Percentiles rank a stretch among this genome's conserved stretches.
phyloP scores from a whole-genome alignment of 352 stramenopile species.

The Phytophthora kernoviae region DNA sequence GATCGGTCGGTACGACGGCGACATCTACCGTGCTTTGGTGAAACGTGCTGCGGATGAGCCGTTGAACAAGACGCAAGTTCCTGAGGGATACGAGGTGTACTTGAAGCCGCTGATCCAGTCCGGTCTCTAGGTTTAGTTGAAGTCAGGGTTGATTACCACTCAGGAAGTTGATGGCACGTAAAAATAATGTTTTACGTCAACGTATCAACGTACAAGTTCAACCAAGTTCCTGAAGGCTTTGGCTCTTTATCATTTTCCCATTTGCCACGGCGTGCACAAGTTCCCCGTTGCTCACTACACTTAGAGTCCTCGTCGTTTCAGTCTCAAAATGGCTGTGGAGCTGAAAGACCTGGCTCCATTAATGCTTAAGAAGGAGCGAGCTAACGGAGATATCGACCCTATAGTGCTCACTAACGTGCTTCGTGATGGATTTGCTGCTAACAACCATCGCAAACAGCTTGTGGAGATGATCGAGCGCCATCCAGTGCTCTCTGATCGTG shows the following conservation, averaged over 20 bases:
- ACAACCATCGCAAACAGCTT: conserved; percentile 15
- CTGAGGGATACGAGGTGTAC: conserved; percentile 41
- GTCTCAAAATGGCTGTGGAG: conserved; percentile 13
- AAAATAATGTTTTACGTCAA: too few relatives aligned
- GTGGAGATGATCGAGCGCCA: conserved; percentile 17
- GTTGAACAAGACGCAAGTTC: conserved; percentile 42
- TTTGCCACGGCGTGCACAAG: too few relatives aligned
- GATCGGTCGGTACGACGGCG: conserved; percentile 48
- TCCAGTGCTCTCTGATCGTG: conserved; percentile 20
- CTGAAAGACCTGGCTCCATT: conserved; percentile 24
- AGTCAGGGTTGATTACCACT: not conserved
- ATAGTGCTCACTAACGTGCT: conserved; percentile 15
- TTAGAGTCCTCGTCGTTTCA: too few relatives aligned
- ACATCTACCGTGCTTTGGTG: conserved; percentile 51
- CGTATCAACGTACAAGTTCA: too few relatives aligned
- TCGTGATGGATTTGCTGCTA: conserved; percentile 6
- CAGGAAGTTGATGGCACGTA: too few relatives aligned
- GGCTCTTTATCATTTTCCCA: too few relatives aligned
- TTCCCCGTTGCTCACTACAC: too few relatives aligned
- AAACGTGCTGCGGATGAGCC: conserved; percentile 36
- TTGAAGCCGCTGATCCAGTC: conserved; percentile 31
- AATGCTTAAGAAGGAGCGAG: conserved; percentile 19
- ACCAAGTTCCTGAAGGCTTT: too few relatives aligned
- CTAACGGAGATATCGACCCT: conserved; percentile 13
- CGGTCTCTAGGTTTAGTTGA: conserved; percentile 6